These are phyloP conservation scores for Acanthamoeba lugdunensis DNA, from an alignment of 208 protist species.

Conservation along the genomic window DNA sequence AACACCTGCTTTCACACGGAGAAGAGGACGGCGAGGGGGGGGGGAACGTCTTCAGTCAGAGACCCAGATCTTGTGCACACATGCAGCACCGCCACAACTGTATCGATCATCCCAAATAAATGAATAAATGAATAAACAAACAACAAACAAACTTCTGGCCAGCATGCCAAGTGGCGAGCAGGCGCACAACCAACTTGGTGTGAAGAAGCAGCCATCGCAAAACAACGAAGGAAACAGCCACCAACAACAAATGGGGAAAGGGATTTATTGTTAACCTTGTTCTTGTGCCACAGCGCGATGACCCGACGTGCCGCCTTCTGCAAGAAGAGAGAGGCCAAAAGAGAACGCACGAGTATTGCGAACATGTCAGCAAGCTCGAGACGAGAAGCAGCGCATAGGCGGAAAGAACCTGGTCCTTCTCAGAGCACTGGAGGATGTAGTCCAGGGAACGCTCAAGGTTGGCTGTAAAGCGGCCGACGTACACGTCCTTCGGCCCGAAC, in stretches of 20 bases:
- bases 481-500: conserved; percentile 35
- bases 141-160: neutral
- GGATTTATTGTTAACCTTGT: conserved; percentile 64
- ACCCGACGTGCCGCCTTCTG: conserved; percentile 17
- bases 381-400: neutral
- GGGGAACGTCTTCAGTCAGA: neutral
- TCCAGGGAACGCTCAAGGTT: conserved; percentile 28
- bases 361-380: neutral
- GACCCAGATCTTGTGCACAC: too few relatives aligned
- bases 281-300: conserved; percentile 60
- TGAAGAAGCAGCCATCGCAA: neutral
- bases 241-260: neutral
- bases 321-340: neutral
- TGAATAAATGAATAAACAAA: neutral
- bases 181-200: too few relatives aligned
- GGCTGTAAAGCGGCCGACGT: conserved; percentile 1
- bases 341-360: neutral
- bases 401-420: conserved; percentile 1
- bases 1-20: neutral
- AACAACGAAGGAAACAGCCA: neutral
- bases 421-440: conserved; percentile 19
- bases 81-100: too few relatives aligned
- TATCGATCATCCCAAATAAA: too few relatives aligned
- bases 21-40: neutral
- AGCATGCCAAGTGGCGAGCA: too few relatives aligned